Evolutionary conservation across 345 rosid species (phyloP).

Genomic region (Salix exigua): DNA sequence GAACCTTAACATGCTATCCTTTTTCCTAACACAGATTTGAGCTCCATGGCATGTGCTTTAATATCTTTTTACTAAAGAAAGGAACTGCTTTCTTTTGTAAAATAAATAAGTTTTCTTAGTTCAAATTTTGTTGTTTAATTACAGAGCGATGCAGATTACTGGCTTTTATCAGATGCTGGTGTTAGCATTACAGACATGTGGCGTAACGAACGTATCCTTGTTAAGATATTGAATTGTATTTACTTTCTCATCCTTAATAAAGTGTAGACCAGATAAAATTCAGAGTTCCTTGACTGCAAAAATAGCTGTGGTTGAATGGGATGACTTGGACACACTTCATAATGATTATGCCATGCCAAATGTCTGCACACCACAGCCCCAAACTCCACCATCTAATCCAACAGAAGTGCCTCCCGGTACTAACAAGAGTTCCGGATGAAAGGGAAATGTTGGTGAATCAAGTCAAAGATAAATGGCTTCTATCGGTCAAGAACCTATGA

Average conservation of each 20-base stretch:
- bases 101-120: not conserved
- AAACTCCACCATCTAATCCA: slow-evolving; percentile 50
- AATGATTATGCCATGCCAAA: slow-evolving; percentile 38
- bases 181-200: slow-evolving; percentile 90
- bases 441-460: not conserved
- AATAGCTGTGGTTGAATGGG: slow-evolving; percentile 58
- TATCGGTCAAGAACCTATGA: slow-evolving; percentile 4
- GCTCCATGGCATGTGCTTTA: not conserved
- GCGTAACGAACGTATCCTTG: slow-evolving; percentile 79
- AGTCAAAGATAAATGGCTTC: not conserved
- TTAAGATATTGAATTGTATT: not conserved
- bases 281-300: slow-evolving; percentile 30
- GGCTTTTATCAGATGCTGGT: slow-evolving; percentile 87
- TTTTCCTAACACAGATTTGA: not conserved
- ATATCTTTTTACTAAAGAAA: not conserved
- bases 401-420: slow-evolving; percentile 37
- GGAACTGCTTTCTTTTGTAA: not conserved
- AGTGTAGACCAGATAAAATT: not conserved
- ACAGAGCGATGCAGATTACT: slow-evolving; percentile 87
- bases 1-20: not conserved
- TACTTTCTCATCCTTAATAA: not conserved
- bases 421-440: slow-evolving; percentile 30
- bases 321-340: slow-evolving; percentile 37
- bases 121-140: slow-evolving; percentile 7
- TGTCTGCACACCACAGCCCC: slow-evolving; percentile 44